Evolutionary conservation across 164 flowering plant species (phyloP).

Genomic region (Malania oleifera): DNA sequence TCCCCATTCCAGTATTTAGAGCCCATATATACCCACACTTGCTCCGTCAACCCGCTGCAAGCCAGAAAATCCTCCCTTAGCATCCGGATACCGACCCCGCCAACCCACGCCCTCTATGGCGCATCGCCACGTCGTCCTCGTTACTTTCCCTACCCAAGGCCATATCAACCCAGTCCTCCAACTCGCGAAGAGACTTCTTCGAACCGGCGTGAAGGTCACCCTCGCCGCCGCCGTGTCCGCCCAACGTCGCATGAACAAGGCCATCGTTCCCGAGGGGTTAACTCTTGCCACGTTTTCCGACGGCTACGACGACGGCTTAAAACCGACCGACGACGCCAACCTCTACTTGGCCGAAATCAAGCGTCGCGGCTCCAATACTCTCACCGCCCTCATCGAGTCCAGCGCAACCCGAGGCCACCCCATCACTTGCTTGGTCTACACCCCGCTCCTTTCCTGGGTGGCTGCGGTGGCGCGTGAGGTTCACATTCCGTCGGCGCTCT

Average conservation of each 20-base stretch:
- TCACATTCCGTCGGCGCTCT: slow-evolving; percentile 12
- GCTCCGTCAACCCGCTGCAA: too few species aligned
- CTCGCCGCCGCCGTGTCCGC: slow-evolving; percentile 13
- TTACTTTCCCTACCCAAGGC: slow-evolving; percentile 18
- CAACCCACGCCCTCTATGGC: slow-evolving; percentile 15
- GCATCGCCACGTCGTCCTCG: slow-evolving; percentile 11
- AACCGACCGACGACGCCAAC: not conserved
- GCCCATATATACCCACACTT: too few species aligned
- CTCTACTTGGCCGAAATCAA: not conserved
- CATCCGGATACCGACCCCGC: too few species aligned
- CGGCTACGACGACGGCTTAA: slow-evolving; percentile 8
- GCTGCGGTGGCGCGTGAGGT: slow-evolving; percentile 12
- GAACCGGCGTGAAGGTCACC: slow-evolving; percentile 10
- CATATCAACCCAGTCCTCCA: slow-evolving; percentile 27
- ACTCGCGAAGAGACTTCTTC: slow-evolving; percentile 15
- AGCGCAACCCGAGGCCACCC: slow-evolving; percentile 8
- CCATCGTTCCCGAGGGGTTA: not conserved
- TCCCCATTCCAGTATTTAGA: too few species aligned
- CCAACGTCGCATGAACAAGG: slow-evolving; percentile 2
- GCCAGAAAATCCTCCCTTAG: too few species aligned
- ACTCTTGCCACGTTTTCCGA: slow-evolving; percentile 1
- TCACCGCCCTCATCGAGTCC: not conserved
- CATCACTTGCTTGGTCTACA: slow-evolving; percentile 12
- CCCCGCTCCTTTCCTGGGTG: slow-evolving; percentile 20
- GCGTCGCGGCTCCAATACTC: slow-evolving; percentile 6